Evolutionary conservation across 2,329 filamentous ascomycete species (phyloP), one percentile per base, ranked within the genome.

Genomic region (Trichoderma breve): DNA sequence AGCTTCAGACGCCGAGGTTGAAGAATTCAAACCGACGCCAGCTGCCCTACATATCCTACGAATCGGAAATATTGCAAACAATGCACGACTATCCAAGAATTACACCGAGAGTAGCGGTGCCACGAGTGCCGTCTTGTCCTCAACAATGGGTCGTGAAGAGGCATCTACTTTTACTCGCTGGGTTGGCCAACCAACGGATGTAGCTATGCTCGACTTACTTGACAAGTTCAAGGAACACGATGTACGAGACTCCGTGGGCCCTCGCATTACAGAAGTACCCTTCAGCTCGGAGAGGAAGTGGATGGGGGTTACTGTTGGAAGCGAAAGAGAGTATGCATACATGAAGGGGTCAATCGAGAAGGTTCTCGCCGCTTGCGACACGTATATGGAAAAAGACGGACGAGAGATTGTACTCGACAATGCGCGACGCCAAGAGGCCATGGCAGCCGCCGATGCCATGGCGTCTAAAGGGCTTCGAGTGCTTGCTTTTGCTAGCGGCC

Each of bases 271-370:
- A 57, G 96, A 99, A 81, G 95, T 93, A 0, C 95, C 96, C 0
- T 99, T 99, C 82, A 98, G 95, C 80, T 99, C 96, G 1, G 94
- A 97, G 79, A 89, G 95, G 71, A 99, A 99, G 82, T 99, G 95
- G 95, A 99, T 99, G 97, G 97, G 97, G 39, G 95, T 98, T 32
- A 92, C 94, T 2, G 93, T 98, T 76, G 90, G 90, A 57, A 84
- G 84, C 69, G 90, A 92, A 47, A 90, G 90, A 73, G 93, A 97
- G 77, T 91, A 94, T 75, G 95, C 94, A 0, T 99, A 98, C 80
- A 93, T 98, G 84, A 99, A 99, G 80, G 97, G 96, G 36, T 93
- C 96, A 39, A 86, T 98, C 53, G 96, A 99, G 81, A 92, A 91
- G 80, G 88, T 99, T 26, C 84, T 99, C 6, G 90, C 90, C 71